Evolutionary conservation across 2,329 filamentous ascomycete species (phyloP).

Genomic region (Colletotrichum agaves): DNA sequence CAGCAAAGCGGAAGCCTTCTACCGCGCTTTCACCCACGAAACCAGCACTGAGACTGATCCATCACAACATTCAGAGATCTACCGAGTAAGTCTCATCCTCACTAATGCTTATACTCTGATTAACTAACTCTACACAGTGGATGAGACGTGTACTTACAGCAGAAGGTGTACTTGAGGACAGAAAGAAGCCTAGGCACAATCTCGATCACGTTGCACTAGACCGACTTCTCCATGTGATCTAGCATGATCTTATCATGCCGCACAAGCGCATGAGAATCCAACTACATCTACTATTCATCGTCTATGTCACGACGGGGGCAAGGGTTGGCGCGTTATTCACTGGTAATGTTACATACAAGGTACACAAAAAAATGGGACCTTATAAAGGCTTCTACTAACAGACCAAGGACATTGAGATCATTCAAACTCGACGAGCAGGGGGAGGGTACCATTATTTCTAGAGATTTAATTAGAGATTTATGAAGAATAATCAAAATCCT

Average conservation of each 20-base stretch:
- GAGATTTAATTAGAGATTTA: constrained; percentile 13
- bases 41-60: background rate
- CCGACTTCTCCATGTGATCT: background rate
- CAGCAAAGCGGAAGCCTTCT: background rate
- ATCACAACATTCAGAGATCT: background rate
- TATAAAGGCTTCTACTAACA: background rate
- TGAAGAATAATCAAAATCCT: constrained; percentile 10
- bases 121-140: background rate
- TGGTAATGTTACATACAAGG: background rate
- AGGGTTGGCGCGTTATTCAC: background rate
- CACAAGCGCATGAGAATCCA: background rate
- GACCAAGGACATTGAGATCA: background rate
- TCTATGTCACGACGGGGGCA: background rate
- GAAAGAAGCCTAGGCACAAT: background rate
- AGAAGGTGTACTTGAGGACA: background rate
- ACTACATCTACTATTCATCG: background rate
- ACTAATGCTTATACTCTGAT: too few species aligned
- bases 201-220: background rate
- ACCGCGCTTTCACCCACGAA: background rate
- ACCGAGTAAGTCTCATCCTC: background rate
- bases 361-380: background rate
- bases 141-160: background rate
- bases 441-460: background rate
- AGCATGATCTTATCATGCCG: background rate
- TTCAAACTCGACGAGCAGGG: constrained; percentile 9